Evolutionary conservation across 2,329 filamentous ascomycete species (phyloP).

Genomic region (Pseudopyrenochaeta lycopersici): DNA sequence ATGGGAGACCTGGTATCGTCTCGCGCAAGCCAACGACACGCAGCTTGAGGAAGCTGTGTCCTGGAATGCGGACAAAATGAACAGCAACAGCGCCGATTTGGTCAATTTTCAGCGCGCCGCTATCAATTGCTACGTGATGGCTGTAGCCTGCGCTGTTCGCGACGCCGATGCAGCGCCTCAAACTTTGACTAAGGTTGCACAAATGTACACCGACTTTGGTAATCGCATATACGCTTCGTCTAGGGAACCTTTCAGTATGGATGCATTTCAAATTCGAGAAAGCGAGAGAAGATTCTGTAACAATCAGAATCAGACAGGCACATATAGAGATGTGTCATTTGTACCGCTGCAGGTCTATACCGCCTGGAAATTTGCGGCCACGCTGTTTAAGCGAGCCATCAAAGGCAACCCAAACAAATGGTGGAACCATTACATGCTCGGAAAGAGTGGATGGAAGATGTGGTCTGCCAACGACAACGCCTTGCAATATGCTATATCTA

Average conservation of each 20-base stretch:
- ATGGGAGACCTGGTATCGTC: slow-evolving; percentile 91
- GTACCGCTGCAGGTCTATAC: slow-evolving; percentile 66
- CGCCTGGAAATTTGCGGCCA: slow-evolving; percentile 71
- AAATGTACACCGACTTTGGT: slow-evolving; percentile 74
- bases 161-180: slow-evolving; percentile 64
- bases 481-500: slow-evolving; percentile 42
- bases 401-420: slow-evolving; percentile 68
- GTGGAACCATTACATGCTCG: slow-evolving; percentile 74
- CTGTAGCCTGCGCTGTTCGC: slow-evolving; percentile 68
- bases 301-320: slow-evolving; percentile 54
- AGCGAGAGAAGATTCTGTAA: slow-evolving; percentile 71
- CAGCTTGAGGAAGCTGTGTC: slow-evolving; percentile 87
- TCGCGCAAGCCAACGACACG: slow-evolving; percentile 87
- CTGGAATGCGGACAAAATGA: slow-evolving; percentile 91
- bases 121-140: slow-evolving; percentile 81
- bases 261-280: slow-evolving; percentile 67
- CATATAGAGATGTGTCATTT: slow-evolving; percentile 68
- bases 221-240: slow-evolving; percentile 74
- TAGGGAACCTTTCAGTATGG: slow-evolving; percentile 73
- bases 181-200: slow-evolving; percentile 66
- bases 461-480: slow-evolving; percentile 58
- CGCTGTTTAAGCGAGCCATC: slow-evolving; percentile 68
- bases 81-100: slow-evolving; percentile 79
- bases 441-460: slow-evolving; percentile 79
- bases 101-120: slow-evolving; percentile 79